These are phyloP conservation scores for Kwoniella sp. DNA, from an alignment of 768 basidiomycete genomes.

Conservation along the genomic window DNA sequence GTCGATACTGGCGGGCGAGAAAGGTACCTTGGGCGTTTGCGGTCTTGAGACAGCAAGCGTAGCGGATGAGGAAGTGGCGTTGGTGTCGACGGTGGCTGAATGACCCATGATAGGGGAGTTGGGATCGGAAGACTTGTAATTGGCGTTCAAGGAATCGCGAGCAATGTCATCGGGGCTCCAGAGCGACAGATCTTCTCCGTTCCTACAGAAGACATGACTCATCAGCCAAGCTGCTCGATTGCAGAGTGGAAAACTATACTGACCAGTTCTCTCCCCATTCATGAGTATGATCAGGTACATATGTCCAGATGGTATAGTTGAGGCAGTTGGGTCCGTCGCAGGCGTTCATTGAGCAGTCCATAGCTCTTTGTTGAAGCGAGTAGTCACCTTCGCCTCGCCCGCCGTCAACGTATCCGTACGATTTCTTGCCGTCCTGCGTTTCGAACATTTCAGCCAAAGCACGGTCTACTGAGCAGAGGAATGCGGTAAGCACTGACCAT, in stretches of 20 bases:
- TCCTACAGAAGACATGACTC: constrained; percentile 56
- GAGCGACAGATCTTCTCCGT: constrained; percentile 88
- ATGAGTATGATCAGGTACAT: constrained; percentile 68
- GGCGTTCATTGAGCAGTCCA: constrained; percentile 58
- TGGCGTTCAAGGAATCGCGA: constrained; percentile 1
- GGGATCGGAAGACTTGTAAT: constrained; percentile 25
- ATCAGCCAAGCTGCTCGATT: not conserved
- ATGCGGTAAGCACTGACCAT: constrained; percentile 34
- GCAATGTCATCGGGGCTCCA: constrained; percentile 76
- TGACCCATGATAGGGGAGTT: not conserved
- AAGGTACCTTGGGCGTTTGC: constrained; percentile 8
- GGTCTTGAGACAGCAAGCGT: constrained; percentile 18
- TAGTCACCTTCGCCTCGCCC: constrained; percentile 74
- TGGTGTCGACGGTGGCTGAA: not conserved
- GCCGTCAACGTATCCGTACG: constrained; percentile 74
- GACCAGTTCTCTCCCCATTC: constrained; percentile 91
- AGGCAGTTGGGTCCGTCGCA: constrained; percentile 57
- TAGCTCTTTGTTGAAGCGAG: constrained; percentile 70
- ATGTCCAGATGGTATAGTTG: constrained; percentile 58
- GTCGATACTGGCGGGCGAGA: constrained; percentile 34
- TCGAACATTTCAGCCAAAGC: no score
- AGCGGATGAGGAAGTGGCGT: constrained; percentile 5
- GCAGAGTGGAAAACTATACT: constrained; percentile 9
- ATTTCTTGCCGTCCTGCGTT: constrained; percentile 72
- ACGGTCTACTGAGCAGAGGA: not conserved